These are phyloP conservation scores for Drechslerella coelobrocha DNA, from an alignment of 2,329 filamentous ascomycete genomes.

Conservation along the genomic window DNA sequence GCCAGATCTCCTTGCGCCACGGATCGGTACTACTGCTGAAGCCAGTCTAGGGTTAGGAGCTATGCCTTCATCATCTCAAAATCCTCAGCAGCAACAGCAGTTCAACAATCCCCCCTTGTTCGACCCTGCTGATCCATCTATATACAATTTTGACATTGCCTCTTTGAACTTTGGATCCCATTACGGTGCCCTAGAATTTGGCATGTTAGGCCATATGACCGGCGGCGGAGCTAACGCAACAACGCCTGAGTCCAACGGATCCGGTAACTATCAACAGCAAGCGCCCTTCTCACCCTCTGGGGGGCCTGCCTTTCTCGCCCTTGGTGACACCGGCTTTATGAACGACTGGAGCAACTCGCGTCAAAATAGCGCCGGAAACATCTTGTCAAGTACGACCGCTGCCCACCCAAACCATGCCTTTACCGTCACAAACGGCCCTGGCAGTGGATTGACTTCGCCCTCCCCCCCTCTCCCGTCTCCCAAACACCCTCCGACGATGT, in stretches of 20 bases:
- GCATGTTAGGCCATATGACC: slow-evolving; percentile 95
- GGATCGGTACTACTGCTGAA: slow-evolving; percentile 40
- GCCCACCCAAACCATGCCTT: slow-evolving; percentile 43
- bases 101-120: slow-evolving; percentile 70
- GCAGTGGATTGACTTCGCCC: slow-evolving; percentile 46
- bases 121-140: slow-evolving; percentile 86
- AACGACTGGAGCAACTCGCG: slow-evolving; percentile 44
- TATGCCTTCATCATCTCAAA: slow-evolving; percentile 54
- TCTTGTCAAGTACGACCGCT: slow-evolving; percentile 27
- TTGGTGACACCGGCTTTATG: slow-evolving; percentile 44
- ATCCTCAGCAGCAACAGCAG: slow-evolving; percentile 57
- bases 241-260: slow-evolving; percentile 66
- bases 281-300: slow-evolving; percentile 43
- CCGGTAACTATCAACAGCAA: slow-evolving; percentile 53
- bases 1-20: slow-evolving; percentile 56
- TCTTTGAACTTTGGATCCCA: slow-evolving; percentile 95
- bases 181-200: slow-evolving; percentile 93
- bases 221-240: slow-evolving; percentile 84
- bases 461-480: slow-evolving; percentile 42
- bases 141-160: slow-evolving; percentile 96
- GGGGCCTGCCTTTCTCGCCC: slow-evolving; percentile 41
- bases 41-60: slow-evolving; percentile 41
- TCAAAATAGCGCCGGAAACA: slow-evolving; percentile 43
- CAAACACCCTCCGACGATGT: slow-evolving; percentile 39
- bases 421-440: slow-evolving; percentile 46